phyloP scores from a whole-genome alignment of 805 yeast genomes.

The Yarrowia phangngaensis region DNA sequence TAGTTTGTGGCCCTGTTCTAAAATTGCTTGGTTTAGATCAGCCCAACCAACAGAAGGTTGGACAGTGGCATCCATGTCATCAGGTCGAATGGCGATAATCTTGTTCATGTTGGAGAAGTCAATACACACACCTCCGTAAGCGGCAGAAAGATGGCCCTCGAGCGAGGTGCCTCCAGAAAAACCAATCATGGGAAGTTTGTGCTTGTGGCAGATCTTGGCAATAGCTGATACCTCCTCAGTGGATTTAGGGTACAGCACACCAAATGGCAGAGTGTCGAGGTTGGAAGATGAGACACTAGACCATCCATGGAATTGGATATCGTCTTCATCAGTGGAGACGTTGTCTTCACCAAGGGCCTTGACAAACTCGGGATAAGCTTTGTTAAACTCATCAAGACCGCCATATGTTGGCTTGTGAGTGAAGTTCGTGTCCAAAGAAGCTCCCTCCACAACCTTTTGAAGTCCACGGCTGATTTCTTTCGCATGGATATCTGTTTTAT shows the following conservation, averaged over 20 bases:
- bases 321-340: constrained; percentile 42
- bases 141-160: constrained; percentile 77
- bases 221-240: constrained; percentile 65
- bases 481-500: not conserved
- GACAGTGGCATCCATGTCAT: constrained; percentile 67
- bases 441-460: constrained; percentile 8
- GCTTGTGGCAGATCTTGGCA: constrained; percentile 57
- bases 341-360: constrained; percentile 49
- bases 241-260: constrained; percentile 58
- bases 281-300: constrained; percentile 37
- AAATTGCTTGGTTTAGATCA: constrained; percentile 53
- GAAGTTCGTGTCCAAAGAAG: constrained; percentile 23
- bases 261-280: constrained; percentile 44
- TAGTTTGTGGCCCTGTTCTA: constrained; percentile 44
- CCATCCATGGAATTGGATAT: constrained; percentile 34
- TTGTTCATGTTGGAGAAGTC: constrained; percentile 60
- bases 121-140: constrained; percentile 58
- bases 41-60: constrained; percentile 84
- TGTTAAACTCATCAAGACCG: constrained; percentile 40
- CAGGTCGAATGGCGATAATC: constrained; percentile 53
- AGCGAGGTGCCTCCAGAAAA: constrained; percentile 74
- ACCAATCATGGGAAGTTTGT: constrained; percentile 69
- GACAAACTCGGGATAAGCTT: constrained; percentile 50
- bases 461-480: constrained; percentile 20
- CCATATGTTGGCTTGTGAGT: constrained; percentile 29